Conservation (phyloP, 1,284 basidiomycete species). For the Trichosporon asahii region DNA sequence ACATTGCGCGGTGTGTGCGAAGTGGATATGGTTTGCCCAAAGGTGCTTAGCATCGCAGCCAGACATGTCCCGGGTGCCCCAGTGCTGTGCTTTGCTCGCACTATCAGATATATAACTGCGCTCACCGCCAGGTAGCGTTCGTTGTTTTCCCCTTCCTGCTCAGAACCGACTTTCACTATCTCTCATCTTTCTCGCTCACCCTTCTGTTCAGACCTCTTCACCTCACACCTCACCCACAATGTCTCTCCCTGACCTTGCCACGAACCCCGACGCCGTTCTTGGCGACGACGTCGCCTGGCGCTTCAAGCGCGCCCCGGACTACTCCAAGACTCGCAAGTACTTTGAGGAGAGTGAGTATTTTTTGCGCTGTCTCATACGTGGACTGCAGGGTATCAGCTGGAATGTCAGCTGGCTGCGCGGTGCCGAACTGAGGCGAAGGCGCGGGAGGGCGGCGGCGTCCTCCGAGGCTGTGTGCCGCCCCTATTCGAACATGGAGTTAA, state of each 20-base stretch:
- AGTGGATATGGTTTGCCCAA: not conserved
- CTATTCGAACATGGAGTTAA: not conserved
- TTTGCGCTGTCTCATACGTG: not conserved
- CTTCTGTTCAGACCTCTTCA: no score
- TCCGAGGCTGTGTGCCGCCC: not conserved
- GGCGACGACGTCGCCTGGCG: slow-evolving; percentile 20
- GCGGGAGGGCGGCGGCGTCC: not conserved
- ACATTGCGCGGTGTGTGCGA: slow-evolving; percentile 2
- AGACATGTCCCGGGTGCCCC: not conserved
- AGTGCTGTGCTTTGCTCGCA: not conserved
- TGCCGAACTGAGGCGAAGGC: not conserved
- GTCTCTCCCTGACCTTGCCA: slow-evolving; percentile 21
- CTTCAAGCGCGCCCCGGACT: slow-evolving; percentile 18
- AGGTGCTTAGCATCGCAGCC: not conserved
- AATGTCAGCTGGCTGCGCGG: not conserved
- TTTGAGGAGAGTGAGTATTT: slow-evolving; percentile 20
- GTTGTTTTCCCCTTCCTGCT: not conserved
- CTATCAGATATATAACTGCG: not conserved
- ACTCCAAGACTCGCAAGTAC: slow-evolving; percentile 20
- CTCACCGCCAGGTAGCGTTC: not conserved
- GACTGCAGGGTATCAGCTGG: not conserved
- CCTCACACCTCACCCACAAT: not conserved
- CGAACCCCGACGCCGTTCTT: slow-evolving; percentile 25
- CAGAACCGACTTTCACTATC: no score
- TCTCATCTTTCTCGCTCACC: not conserved